Conservation (phyloP, 805 yeast genomes). For the Cyberlindnera maclurae region DNA sequence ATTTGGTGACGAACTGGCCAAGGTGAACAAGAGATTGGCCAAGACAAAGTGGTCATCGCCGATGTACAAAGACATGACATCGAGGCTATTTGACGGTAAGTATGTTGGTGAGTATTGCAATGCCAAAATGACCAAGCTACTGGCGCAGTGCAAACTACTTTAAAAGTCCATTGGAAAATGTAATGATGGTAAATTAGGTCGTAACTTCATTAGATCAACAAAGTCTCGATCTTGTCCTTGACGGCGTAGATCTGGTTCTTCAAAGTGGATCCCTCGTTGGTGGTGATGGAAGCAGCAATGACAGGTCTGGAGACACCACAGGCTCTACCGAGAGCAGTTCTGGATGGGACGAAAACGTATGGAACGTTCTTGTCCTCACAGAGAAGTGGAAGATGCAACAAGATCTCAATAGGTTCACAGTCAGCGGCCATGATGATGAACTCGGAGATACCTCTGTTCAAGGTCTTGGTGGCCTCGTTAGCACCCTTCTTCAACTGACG, state of each 20-base stretch:
- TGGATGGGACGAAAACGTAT: constrained; percentile 97
- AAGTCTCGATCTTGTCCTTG: constrained; percentile 98
- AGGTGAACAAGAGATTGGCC: too few relatives aligned
- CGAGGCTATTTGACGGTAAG: background rate
- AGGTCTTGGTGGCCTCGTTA: constrained; percentile 97
- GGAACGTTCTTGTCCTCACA: constrained; percentile 99
- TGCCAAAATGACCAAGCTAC: too few relatives aligned
- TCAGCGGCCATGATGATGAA: constrained; percentile 99
- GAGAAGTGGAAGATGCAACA: constrained; percentile 91
- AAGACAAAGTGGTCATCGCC: too few relatives aligned
- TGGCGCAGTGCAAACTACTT: too few relatives aligned
- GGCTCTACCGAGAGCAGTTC: constrained; percentile 98
- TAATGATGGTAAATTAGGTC: constrained; percentile 5
- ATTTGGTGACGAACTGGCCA: background rate
- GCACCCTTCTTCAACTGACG: constrained; percentile 99
- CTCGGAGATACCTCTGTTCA: constrained; percentile 99
- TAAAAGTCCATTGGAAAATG: background rate
- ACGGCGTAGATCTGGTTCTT: constrained; percentile 94
- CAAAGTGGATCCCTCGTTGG: constrained; percentile 97
- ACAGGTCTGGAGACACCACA: constrained; percentile 99
- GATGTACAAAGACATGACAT: too few relatives aligned
- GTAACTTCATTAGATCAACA: constrained; percentile 58
- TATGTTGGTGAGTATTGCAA: too few relatives aligned
- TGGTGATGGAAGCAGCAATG: constrained; percentile 95
- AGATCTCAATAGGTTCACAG: constrained; percentile 97